Base-by-base conservation (phyloP, 768 basidiomycete species). In the Rossbeevera mucosa region DNA sequence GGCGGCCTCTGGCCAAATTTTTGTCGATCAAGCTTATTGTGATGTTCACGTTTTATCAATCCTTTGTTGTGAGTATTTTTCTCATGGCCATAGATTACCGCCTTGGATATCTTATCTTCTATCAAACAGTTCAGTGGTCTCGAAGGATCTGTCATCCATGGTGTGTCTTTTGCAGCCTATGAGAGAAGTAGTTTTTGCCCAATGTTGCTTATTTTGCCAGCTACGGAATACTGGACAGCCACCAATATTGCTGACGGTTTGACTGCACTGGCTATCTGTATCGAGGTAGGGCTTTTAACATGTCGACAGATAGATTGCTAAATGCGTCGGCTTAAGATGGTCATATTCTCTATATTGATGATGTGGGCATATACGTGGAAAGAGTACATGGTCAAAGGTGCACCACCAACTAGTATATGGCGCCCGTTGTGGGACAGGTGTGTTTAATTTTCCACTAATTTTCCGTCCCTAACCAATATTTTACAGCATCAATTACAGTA, bases 31-130 rank as follows among this genome's bases (percentile, higher is more conserved):
- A 94, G 68, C 71, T 89, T 26, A 87, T 91, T 44, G 87, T 92
- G 41, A 83, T 92, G 81, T 83, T 88, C 65, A 92, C 91, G 0
- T 94, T 90, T 68, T 95, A 94, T 66, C 93, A 94, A 62, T 76
- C 79, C 1, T 87, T 91, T 60, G 68, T 90, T 47, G 85, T 87
- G 61, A 49, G 84, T 71, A 4, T 47, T 2, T n/a, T 7, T 20
- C n/a, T 6, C 44, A 9, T 16, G 8, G 12, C 25, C 16, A 16
- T 11, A 0, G 13, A 38, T 18, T 2, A 21, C 16, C 28, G n/a
- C 29, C 18, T 41, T n/a, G 29, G 16, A 5, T 36, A 45, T 43
- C 20, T 25, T 33, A 13, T 8, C 40, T 31, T 55, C 1, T 52
- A 46, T 46, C 16, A 51, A 64, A 38, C 48, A 91, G 83, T 87